A percentile compares a stretch with the other conserved stretches of the same genome.
phyloP scores from a whole-genome alignment of 495 filamentous ascomycete species.

The Hyphodiscus hymeniophilus region DNA sequence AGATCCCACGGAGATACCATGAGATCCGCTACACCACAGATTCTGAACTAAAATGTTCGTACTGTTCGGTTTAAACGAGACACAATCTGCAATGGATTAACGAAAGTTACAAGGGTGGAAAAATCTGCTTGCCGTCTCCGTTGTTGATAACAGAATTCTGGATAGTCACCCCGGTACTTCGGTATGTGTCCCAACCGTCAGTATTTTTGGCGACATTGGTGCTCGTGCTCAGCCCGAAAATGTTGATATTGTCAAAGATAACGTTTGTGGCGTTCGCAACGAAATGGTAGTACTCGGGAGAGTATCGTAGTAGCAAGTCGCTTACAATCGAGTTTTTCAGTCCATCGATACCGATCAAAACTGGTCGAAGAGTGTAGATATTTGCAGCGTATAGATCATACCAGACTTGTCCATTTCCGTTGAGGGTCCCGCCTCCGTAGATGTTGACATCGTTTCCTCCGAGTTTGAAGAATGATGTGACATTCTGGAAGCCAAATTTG shows the following conservation, averaged over 20 bases:
- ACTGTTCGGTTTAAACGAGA: conserved; percentile 72
- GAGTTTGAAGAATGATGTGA: conserved; percentile 60
- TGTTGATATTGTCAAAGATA: conserved; percentile 57
- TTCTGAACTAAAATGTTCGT: conserved; percentile 68
- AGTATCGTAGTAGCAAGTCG: conserved; percentile 52
- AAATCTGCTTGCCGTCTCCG: conserved; percentile 44
- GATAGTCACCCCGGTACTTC: conserved; percentile 52
- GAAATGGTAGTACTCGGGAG: conserved; percentile 61
- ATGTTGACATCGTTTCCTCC: conserved; percentile 62
- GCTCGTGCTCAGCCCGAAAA: conserved; percentile 45
- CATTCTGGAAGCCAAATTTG: conserved; percentile 54
- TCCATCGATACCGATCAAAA: conserved; percentile 56
- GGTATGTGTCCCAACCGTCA: conserved; percentile 66
- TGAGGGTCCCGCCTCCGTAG: conserved; percentile 53
- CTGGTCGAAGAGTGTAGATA: conserved; percentile 47
- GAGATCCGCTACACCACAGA: conserved; percentile 61
- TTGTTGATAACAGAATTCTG: conserved; percentile 63
- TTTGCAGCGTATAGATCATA: conserved; percentile 54
- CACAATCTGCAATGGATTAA: conserved; percentile 41
- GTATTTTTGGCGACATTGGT: conserved; percentile 54
- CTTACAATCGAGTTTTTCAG: conserved; percentile 53
- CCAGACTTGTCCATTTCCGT: conserved; percentile 65
- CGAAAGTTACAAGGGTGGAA: conserved; percentile 6
- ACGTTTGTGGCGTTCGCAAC: conserved; percentile 61
- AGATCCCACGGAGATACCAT: conserved; percentile 64